phyloP scores from a whole-genome alignment of 2,329 filamentous ascomycete species.

The Aspergillus sp. region DNA sequence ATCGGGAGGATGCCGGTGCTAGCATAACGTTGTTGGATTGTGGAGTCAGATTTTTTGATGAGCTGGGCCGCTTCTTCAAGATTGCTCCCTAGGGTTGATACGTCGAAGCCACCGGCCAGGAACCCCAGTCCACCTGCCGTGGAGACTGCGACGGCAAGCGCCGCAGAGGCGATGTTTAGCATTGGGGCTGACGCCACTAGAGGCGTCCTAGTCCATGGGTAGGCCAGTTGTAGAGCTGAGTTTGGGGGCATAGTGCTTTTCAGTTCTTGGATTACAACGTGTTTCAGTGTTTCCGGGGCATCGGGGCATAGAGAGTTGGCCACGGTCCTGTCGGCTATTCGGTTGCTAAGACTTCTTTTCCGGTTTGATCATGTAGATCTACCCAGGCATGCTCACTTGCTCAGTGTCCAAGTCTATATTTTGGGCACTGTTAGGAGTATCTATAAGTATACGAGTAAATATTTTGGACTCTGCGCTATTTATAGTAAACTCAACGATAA shows the following conservation, averaged over 20 bases:
- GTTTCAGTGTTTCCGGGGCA: background rate
- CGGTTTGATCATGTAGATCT: too few relatives aligned
- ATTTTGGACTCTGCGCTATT: background rate
- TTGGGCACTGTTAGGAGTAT: background rate
- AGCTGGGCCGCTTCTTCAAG: conserved; percentile 29
- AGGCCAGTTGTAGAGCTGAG: conserved; percentile 40
- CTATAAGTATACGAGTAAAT: background rate
- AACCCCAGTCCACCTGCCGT: conserved; percentile 56
- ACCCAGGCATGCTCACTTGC: background rate
- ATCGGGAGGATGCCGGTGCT: conserved; percentile 32
- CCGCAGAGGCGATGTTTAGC: conserved; percentile 60
- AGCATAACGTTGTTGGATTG: conserved; percentile 11
- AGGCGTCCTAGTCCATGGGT: conserved; percentile 60
- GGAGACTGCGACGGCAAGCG: conserved; percentile 61
- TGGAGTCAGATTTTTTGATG: conserved; percentile 12
- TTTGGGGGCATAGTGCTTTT: conserved; percentile 7
- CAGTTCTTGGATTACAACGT: background rate
- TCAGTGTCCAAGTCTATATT: background rate
- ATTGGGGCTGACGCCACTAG: conserved; percentile 67
- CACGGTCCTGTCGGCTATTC: background rate
- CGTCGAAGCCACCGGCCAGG: conserved; percentile 57
- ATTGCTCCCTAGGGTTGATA: conserved; percentile 28
- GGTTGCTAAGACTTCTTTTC: background rate
- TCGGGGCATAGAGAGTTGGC: background rate
- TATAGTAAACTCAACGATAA: background rate